Evolutionary conservation across 2,329 filamentous ascomycete genomes (phyloP), one percentile per base, ranked within the genome.

Genomic region (Clarireedia homoeocarpa): DNA sequence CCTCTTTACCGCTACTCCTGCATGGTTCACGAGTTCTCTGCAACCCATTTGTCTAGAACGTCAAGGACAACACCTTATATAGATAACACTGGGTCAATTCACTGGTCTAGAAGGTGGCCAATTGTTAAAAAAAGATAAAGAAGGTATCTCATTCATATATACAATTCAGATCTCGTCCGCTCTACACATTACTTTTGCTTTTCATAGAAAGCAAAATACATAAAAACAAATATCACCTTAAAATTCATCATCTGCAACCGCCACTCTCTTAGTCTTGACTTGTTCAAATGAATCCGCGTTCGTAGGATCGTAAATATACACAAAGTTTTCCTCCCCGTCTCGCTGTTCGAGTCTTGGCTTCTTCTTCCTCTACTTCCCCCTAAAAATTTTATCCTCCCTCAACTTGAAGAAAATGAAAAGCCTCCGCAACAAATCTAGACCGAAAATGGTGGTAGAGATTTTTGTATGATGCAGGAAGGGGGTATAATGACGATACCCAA

Each of bases 401-500:
- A 38, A 53, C 38, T 27, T 20, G 6, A 23, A 52, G 7, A 46
- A 40, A 56, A 62, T 50, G 57, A 60, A 61, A 67, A 64, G 17
- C 63, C 62, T 64, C 64, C 62, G 42, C 62, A 65, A 63, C 64
- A 66, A 63, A 54, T 59, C 61, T 44, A 48, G 57, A 60, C 62
- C 54, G 62, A 65, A 66, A 64, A 55, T 48, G 20, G 51, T 61
- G 61, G 59, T 44, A 61, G 46, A 61, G 62, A 61, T 63, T 61
- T 57, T 59, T 46, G 51, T 56, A 36, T 58, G 64, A 65, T 66
- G 53, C 63, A 61, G 55, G 55, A 66, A 50, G 64, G 58, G 63
- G 66, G 62, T 62, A 64, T 65, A 56, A 58, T 59, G 51, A 58
- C 61, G 60, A 61, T 63, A 65, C 57, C 61, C 59, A 65, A 67